phyloP scores from a whole-genome alignment of 2,329 filamentous ascomycete genomes.

The Escovopsis sp. region DNA sequence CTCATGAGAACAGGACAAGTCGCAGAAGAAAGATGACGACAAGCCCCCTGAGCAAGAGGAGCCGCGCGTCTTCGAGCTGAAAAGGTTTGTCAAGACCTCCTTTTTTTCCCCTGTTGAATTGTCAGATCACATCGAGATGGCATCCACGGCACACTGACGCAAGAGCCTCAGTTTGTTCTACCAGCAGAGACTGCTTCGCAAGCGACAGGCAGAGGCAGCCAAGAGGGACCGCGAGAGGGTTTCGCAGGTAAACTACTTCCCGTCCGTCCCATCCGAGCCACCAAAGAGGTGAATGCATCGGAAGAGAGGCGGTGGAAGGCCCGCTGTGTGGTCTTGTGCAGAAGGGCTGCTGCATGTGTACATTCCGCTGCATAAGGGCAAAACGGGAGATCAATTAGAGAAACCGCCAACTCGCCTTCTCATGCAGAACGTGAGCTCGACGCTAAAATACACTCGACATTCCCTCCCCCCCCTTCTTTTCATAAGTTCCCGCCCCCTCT shows the following conservation, averaged over 20 bases:
- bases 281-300: slow-evolving; percentile 19
- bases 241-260: slow-evolving; percentile 66
- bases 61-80: slow-evolving; percentile 68
- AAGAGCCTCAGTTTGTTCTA: slow-evolving; percentile 54
- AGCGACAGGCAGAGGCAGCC: slow-evolving; percentile 36
- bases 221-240: slow-evolving; percentile 71
- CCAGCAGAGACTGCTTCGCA: slow-evolving; percentile 67
- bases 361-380: no score
- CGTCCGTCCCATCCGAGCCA: slow-evolving; percentile 59
- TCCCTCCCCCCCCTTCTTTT: slow-evolving; percentile 2
- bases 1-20: neutral
- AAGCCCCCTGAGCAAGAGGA: slow-evolving; percentile 38
- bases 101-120: neutral
- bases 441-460: neutral
- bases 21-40: slow-evolving; percentile 11
- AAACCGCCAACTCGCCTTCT: no score
- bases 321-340: no score
- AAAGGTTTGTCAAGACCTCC: slow-evolving; percentile 41
- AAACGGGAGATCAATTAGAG: no score
- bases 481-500: slow-evolving; percentile 21
- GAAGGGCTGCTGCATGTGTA: no score
- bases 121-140: neutral
- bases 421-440: no score
- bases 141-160: neutral
- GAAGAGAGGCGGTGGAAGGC: no score